Evolutionary conservation across 176 grass and related monocot species (phyloP).

Genomic region (Urochloa ruziziensis): DNA sequence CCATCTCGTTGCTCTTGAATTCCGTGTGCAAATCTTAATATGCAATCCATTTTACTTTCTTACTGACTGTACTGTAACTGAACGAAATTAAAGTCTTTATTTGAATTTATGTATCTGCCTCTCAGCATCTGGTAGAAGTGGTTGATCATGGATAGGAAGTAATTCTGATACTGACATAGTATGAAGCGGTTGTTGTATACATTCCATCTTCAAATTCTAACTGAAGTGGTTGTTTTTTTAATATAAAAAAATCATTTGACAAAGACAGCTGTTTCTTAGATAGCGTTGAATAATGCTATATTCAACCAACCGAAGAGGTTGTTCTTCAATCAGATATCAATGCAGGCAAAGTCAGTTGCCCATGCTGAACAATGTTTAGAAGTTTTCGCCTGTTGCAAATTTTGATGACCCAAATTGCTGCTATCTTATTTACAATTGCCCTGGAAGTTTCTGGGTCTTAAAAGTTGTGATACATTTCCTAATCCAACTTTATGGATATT

Average conservation of each 20-base stretch:
- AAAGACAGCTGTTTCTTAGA: neutral
- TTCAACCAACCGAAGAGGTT: neutral
- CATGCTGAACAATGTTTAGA: neutral
- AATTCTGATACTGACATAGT: neutral
- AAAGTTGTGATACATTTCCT: neutral
- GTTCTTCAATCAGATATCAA: neutral
- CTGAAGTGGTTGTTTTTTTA: neutral
- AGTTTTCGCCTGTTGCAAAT: neutral
- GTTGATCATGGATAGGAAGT: neutral
- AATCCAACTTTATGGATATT: neutral
- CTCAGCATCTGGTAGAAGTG: neutral
- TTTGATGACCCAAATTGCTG: neutral
- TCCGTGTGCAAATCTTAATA: neutral
- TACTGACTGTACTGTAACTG: neutral
- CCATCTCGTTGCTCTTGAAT: conserved; percentile 16
- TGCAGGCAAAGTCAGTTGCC: neutral
- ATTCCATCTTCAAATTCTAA: conserved; percentile 1
- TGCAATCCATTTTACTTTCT: neutral
- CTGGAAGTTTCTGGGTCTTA: neutral
- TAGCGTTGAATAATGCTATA: neutral
- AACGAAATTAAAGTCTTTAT: neutral
- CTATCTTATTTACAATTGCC: neutral
- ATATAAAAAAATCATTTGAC: neutral
- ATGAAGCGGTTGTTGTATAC: neutral
- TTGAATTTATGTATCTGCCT: neutral